Percentiles rank a stretch among this genome's conserved stretches.
phyloP scores from a whole-genome alignment of 2,329 filamentous ascomycete species.

The Plectosphaerella cucumerina region DNA sequence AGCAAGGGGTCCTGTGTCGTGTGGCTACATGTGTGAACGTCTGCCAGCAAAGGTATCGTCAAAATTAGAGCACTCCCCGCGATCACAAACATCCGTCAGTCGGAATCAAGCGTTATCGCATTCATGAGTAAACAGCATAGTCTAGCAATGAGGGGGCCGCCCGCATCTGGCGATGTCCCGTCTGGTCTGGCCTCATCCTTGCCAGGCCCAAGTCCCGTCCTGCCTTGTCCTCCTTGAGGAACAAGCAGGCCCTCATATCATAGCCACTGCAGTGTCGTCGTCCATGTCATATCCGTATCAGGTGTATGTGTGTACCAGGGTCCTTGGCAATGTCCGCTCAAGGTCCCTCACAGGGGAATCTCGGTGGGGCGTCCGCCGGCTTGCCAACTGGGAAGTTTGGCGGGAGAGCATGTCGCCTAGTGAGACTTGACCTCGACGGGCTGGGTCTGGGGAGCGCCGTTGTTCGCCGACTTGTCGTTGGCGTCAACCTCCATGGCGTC shows the following conservation, averaged over 20 bases:
- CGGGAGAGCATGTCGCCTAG: conserved; percentile 6
- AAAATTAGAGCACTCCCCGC: too few species aligned
- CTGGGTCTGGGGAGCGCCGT: conserved; percentile 21
- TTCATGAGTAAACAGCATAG: not conserved
- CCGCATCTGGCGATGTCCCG: not conserved
- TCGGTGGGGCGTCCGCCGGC: too few species aligned
- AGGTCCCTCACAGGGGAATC: too few species aligned
- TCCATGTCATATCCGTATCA: conserved; percentile 1
- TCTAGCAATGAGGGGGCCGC: not conserved
- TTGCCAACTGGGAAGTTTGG: not conserved
- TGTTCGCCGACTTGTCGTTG: conserved; percentile 26
- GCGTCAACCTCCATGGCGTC: conserved; percentile 49
- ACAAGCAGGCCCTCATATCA: not conserved
- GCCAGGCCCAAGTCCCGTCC: not conserved
- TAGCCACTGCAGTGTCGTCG: not conserved
- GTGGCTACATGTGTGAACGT: too few species aligned
- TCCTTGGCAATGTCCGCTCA: too few species aligned
- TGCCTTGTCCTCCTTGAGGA: too few species aligned
- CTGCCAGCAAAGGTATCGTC: too few species aligned
- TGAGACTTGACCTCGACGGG: conserved; percentile 19
- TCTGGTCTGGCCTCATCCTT: not conserved
- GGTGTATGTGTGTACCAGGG: too few species aligned
- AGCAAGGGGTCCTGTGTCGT: too few species aligned
- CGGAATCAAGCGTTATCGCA: not conserved
- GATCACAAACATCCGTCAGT: not conserved